phyloP scores from a whole-genome alignment of 2,329 filamentous ascomycete species.

The Phialocephala sp. region DNA sequence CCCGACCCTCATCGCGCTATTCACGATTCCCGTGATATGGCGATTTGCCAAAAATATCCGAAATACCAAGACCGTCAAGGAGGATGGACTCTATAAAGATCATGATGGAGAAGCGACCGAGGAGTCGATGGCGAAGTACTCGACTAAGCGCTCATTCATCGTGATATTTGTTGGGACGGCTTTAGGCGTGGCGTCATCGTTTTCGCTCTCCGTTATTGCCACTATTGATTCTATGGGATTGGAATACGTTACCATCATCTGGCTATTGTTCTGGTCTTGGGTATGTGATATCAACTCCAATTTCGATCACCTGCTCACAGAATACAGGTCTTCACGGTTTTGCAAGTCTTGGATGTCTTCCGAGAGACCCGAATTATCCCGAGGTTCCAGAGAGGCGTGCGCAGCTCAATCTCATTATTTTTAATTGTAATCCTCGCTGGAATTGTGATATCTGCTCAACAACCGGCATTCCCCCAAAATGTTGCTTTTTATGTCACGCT shows the following conservation, averaged over 20 bases:
- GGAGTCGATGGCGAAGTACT: conserved; percentile 65
- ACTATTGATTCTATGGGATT: conserved; percentile 46
- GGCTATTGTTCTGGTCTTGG: conserved; percentile 65
- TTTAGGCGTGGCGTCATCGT: conserved; percentile 58
- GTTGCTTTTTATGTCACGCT: conserved; percentile 17
- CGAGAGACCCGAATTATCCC: conserved; percentile 21
- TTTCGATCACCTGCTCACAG: background rate
- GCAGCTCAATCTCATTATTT: conserved; percentile 20
- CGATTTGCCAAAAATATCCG: conserved; percentile 28
- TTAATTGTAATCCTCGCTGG: conserved; percentile 17
- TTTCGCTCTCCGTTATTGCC: conserved; percentile 60
- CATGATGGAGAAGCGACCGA: conserved; percentile 70
- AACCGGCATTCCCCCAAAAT: background rate
- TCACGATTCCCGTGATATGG: conserved; percentile 34
- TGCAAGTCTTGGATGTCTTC: conserved; percentile 26
- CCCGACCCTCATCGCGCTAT: conserved; percentile 22
- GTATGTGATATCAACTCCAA: conserved; percentile 50
- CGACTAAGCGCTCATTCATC: conserved; percentile 60
- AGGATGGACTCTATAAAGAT: conserved; percentile 61
- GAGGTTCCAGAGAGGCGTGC: conserved; percentile 17
- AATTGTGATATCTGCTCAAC: conserved; percentile 14
- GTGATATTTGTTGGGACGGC: conserved; percentile 57
- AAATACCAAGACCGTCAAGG: conserved; percentile 23
- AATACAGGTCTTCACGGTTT: conserved; percentile 18
- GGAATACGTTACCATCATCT: conserved; percentile 53